These are phyloP conservation scores for Nephelium lappaceum DNA, from an alignment of 345 rosid genomes.

Conservation along the genomic window DNA sequence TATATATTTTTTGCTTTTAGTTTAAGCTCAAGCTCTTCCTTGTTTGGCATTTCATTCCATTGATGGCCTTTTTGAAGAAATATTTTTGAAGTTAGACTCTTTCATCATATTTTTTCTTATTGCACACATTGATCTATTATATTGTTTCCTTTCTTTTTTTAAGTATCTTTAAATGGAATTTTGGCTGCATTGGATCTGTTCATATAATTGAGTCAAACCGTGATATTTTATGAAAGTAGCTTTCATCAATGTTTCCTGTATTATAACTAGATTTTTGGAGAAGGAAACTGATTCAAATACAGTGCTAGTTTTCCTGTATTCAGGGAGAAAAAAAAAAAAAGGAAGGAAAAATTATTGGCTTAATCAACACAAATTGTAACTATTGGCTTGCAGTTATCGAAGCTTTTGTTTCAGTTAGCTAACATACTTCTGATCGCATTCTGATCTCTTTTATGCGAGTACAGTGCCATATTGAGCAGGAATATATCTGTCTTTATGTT, in stretches of 20 bases:
- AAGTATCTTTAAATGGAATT: background rate
- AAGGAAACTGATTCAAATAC: too few species aligned
- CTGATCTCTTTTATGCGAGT: background rate
- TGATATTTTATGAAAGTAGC: background rate
- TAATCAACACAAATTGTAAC: background rate
- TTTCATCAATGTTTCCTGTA: background rate
- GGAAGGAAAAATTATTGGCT: too few species aligned
- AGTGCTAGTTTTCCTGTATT: background rate
- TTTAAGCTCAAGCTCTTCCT: constrained; percentile 3
- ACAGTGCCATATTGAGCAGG: background rate
- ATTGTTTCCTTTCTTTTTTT: background rate
- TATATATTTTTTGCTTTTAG: constrained; percentile 12
- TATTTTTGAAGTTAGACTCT: background rate
- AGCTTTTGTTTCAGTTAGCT: background rate
- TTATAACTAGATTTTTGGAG: background rate
- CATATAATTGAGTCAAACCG: background rate
- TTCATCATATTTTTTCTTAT: background rate
- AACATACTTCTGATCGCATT: background rate
- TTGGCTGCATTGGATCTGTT: background rate
- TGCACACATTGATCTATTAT: background rate
- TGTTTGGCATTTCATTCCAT: background rate
- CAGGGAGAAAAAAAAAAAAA: background rate
- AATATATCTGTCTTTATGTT: background rate
- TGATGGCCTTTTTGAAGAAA: background rate
- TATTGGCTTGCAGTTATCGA: background rate